Base-by-base conservation (phyloP, 805 yeast genomes). In the Starmerella roubikii region DNA sequence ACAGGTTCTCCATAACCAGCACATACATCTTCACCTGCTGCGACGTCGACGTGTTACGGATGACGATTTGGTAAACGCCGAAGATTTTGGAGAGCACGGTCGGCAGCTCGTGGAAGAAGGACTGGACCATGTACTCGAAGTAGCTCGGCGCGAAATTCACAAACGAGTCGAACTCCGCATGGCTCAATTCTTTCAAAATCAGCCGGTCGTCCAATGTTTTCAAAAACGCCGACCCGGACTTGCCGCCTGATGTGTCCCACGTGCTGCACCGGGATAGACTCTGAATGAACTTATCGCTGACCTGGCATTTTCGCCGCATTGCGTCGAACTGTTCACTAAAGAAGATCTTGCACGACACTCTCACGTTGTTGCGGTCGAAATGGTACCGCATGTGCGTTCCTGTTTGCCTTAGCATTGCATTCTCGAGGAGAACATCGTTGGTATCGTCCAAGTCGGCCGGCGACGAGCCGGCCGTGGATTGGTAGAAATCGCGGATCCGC, bases 321-420 rank as follows among this genome's bases (percentile, higher is more conserved):
- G 97, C 96, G 54, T 88, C 96, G 61, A 91, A 91, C 55, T 91
- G 97, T 52, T 88, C 97, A 5, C 94, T 81, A 64, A 79, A 91
- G 56, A 88, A 91, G 6, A 93, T 79, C 58, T 88, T 88, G 61
- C 99, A 91, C 3, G 94, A 80, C 49, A 91, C 66, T 15, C 72
- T 72, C 0, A 94, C 80, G 27, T 69, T 68, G 0, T 86, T 93
- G 55, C 86, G 95, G 49, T 78, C 78, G 56, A 84, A 84, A 55
- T 86, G 95, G 57, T 88, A 91, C 53, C 85, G 77, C 55, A 93
- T 66, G 61, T 93, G 99, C 37, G 82, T 81, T 0, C 93, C 91
- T 1, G 83, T 78, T 53, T 76, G 76, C 52, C 81, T 82, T 38
- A 78, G 66, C 83, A 91, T 75, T 17, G 73, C 70, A 15, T 63